Percentiles rank a stretch among this genome's conserved stretches.
These are phyloP conservation scores for Ophiostoma quercus DNA, from an alignment of 2,329 filamentous ascomycete genomes.

Conservation along the genomic window DNA sequence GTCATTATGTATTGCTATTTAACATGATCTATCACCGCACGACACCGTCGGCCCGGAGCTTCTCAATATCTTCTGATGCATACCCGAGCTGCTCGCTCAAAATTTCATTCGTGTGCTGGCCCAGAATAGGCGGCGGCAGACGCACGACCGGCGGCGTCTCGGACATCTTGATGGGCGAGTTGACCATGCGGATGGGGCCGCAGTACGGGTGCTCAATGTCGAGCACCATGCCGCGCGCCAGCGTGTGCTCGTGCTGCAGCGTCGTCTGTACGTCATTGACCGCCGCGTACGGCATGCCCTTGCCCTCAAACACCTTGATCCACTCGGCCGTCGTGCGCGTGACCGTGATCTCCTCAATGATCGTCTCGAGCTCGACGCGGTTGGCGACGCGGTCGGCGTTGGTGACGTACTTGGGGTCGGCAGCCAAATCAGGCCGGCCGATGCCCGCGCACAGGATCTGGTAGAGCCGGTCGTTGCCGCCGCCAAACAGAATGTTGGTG, in stretches of 20 bases:
- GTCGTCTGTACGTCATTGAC: slow-evolving; percentile 89
- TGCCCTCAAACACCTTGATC: slow-evolving; percentile 81
- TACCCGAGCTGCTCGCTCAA: slow-evolving; percentile 60
- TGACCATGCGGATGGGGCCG: slow-evolving; percentile 82
- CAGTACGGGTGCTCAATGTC: slow-evolving; percentile 79
- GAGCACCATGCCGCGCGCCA: slow-evolving; percentile 81
- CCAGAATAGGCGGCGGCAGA: slow-evolving; percentile 74
- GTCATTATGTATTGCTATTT: background rate
- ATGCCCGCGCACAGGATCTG: slow-evolving; percentile 58
- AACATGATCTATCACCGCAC: background rate
- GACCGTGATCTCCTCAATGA: slow-evolving; percentile 70
- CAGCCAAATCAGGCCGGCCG: slow-evolving; percentile 54
- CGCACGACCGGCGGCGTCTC: slow-evolving; percentile 71
- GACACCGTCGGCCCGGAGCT: slow-evolving; percentile 11
- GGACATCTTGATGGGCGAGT: slow-evolving; percentile 92
- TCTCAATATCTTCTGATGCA: slow-evolving; percentile 39
- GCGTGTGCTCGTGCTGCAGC: slow-evolving; percentile 77
- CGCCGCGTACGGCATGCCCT: slow-evolving; percentile 84
- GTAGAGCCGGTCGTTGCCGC: slow-evolving; percentile 67
- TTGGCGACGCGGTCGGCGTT: slow-evolving; percentile 63
- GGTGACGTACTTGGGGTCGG: slow-evolving; percentile 53
- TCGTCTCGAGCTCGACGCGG: slow-evolving; percentile 67
- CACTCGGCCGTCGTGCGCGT: slow-evolving; percentile 78
- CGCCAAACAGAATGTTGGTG: slow-evolving; percentile 64
- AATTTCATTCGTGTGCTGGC: slow-evolving; percentile 80